These are phyloP conservation scores for Lumnitzera littorea DNA, from an alignment of 345 rosid species.

Conservation along the genomic window DNA sequence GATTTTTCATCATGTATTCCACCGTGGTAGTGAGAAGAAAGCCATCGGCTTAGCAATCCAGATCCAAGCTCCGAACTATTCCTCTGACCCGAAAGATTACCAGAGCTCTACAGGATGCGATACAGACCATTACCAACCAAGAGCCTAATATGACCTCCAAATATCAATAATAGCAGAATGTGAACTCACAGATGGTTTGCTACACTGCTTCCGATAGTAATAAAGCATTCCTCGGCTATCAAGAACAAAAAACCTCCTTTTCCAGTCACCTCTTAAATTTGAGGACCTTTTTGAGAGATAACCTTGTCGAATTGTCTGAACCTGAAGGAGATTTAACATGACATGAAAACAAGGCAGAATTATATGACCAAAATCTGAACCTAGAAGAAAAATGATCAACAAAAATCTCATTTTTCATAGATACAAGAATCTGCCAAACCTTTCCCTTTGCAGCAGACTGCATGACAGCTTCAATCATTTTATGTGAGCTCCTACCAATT, in stretches of 20 bases:
- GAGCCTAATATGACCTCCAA: too few species aligned
- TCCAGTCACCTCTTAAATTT: conserved; percentile 98
- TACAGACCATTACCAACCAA: neutral
- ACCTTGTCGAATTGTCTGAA: conserved; percentile 97
- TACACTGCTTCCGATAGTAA: conserved; percentile 85
- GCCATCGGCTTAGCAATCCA: conserved; percentile 95
- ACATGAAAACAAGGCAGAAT: conserved; percentile 7
- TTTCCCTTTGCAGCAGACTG: conserved; percentile 98
- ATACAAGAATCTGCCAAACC: conserved; percentile 28
- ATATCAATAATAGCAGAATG: neutral
- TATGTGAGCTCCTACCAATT: conserved; percentile 93
- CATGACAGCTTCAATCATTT: conserved; percentile 98
- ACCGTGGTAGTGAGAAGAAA: conserved; percentile 88
- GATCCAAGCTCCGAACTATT: conserved; percentile 95
- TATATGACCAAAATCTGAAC: neutral
- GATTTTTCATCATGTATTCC: conserved; percentile 98
- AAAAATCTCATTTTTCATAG: neutral
- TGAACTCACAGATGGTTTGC: conserved; percentile 81
- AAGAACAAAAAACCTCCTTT: conserved; percentile 97
- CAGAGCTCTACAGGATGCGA: conserved; percentile 42
- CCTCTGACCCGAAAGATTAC: conserved; percentile 79
- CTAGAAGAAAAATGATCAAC: neutral
- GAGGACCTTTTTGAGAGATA: conserved; percentile 97
- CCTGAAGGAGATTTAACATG: conserved; percentile 33
- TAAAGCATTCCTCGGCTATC: conserved; percentile 99